These are phyloP conservation scores for Epichloe glyceriae DNA, from an alignment of 2,329 filamentous ascomycete species.

Conservation along the genomic window DNA sequence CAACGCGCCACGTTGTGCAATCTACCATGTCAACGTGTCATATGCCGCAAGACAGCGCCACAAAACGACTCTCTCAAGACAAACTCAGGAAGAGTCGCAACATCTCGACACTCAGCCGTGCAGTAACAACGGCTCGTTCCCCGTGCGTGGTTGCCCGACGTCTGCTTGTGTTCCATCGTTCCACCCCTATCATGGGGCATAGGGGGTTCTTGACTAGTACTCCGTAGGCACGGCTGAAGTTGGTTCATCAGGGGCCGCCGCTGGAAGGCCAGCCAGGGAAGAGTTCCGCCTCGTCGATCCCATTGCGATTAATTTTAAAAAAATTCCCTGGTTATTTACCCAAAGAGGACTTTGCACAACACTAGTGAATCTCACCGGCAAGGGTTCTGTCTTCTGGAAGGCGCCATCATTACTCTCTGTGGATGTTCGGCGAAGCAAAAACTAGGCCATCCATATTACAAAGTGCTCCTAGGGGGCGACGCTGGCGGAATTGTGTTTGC, in stretches of 20 bases:
- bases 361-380: neutral
- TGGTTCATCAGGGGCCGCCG: neutral
- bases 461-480: too few relatives aligned
- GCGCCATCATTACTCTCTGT: neutral
- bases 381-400: slow-evolving; percentile 14
- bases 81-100: neutral
- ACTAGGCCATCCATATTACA: neutral
- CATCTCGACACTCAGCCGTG: neutral
- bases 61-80: neutral
- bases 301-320: slow-evolving; percentile 19
- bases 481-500: neutral
- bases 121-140: neutral
- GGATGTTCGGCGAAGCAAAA: slow-evolving; percentile 9
- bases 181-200: neutral
- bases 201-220: neutral
- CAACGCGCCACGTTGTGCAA: neutral
- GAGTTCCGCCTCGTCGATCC: slow-evolving; percentile 14
- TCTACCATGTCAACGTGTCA: neutral
- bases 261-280: slow-evolving; percentile 15
- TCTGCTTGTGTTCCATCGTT: neutral
- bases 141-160: slow-evolving; percentile 4
- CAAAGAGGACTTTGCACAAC: neutral
- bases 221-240: neutral
- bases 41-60: neutral
- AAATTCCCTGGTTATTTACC: slow-evolving; percentile 11